These are phyloP conservation scores for Mollisia scopiformis DNA, from an alignment of 2,329 filamentous ascomycete species.

Conservation along the genomic window DNA sequence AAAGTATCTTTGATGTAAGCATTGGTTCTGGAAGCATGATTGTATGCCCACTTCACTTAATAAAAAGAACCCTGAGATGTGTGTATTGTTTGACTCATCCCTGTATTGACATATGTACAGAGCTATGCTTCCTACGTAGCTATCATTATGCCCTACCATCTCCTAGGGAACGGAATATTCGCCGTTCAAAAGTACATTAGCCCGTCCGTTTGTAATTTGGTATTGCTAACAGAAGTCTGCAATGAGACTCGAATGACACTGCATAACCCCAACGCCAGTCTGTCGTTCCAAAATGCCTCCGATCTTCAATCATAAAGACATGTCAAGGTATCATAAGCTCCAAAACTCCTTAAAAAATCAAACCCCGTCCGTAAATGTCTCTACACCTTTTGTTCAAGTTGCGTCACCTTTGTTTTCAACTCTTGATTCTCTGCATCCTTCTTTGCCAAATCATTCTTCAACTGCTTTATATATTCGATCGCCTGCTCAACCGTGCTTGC, in stretches of 20 bases:
- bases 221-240: background rate
- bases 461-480: slow-evolving; percentile 88
- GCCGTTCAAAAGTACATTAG: background rate
- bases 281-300: background rate
- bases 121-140: background rate
- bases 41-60: too few species aligned
- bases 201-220: background rate
- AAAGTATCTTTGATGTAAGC: too few species aligned
- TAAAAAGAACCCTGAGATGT: too few species aligned
- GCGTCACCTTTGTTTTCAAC: background rate
- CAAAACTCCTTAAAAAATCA: background rate
- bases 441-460: slow-evolving; percentile 53
- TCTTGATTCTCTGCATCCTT: slow-evolving; percentile 7
- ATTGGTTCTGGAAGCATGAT: too few species aligned
- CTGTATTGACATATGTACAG: background rate
- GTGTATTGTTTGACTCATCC: background rate
- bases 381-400: background rate
- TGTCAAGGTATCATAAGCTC: slow-evolving; percentile 16
- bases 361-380: background rate
- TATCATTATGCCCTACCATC: background rate
- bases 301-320: slow-evolving; percentile 1
- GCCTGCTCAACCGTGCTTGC: slow-evolving; percentile 97
- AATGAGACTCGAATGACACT: background rate
- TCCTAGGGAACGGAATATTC: too few species aligned
- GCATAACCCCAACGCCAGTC: background rate